phyloP scores from a whole-genome alignment of 345 rosid species.

The Aethionema arabicum region DNA sequence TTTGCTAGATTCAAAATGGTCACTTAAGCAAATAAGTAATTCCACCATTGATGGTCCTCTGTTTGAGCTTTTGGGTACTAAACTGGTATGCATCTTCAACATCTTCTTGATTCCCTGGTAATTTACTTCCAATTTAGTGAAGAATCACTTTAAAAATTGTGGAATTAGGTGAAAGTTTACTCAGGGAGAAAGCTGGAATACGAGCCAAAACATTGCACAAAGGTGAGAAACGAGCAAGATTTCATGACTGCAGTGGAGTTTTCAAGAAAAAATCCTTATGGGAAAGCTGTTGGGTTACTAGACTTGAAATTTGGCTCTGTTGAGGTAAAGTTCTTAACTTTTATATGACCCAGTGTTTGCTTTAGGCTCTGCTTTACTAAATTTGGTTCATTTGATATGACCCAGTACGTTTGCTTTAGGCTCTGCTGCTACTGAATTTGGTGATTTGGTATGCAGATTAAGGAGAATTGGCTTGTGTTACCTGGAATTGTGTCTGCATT shows the following conservation, averaged over 20 bases:
- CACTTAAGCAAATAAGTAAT: constrained; percentile 45
- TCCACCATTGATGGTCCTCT: constrained; percentile 46
- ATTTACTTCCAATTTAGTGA: constrained; percentile 1
- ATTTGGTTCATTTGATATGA: constrained; percentile 3
- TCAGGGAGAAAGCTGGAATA: constrained; percentile 70
- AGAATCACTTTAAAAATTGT: constrained; percentile 26
- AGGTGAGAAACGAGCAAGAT: constrained; percentile 53
- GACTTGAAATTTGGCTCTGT: constrained; percentile 58
- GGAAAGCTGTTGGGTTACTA: constrained; percentile 79
- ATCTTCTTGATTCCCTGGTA: constrained; percentile 5
- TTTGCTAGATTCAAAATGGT: constrained; percentile 67
- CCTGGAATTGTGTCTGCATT: constrained; percentile 60
- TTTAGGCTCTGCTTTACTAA: constrained; percentile 9
- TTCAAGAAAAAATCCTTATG: constrained; percentile 72
- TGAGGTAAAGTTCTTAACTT: constrained; percentile 46
- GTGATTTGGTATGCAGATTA: constrained; percentile 52
- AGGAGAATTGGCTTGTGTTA: constrained; percentile 61
- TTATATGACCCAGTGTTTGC: neutral
- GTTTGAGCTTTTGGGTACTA: constrained; percentile 63
- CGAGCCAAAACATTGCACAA: constrained; percentile 53
- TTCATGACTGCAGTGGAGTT: constrained; percentile 79
- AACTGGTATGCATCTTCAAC: constrained; percentile 48
- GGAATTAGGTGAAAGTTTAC: constrained; percentile 55
- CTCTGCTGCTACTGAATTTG: constrained; percentile 8
- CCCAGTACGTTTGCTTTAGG: neutral